Evolutionary conservation across 108 stramenopile genomes (phyloP), one percentile per base, ranked within the genome.

Genomic region (Cyclotella distinguenda): DNA sequence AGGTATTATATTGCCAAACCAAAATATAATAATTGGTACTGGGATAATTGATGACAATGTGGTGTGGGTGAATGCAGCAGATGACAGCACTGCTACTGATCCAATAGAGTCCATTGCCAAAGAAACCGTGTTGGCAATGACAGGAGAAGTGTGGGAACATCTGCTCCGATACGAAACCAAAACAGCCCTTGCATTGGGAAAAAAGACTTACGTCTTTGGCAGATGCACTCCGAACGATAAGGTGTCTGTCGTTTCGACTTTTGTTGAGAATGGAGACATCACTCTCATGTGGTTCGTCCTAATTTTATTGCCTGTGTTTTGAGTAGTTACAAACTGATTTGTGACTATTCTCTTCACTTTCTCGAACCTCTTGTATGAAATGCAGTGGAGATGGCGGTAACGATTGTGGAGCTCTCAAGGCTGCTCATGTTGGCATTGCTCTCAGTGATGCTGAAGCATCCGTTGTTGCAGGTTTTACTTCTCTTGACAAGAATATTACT

Each of bases 371-470:
- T 48, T 1, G 5, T 21, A 23, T 21, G 15, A 48, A 21, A 19
- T 19, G 15, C 47, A 44, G 58, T 50, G 86, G 86, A 27, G 86
- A 88, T 55, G 86, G 86, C n/a, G 82, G 82, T 10, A 88, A 88
- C 63, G 86, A 88, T 49, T 71, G 82, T 60, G 86, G 86, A 10
- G 84, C 84, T 3, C 58, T 88, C 0, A 84, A 82, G 53, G 65
- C 82, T 18, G 86, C 86, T 6, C 86, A 88, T 65, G 77, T 83
- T 16, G 86, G 86, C 16, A 61, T 89, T 43, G 85, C 88, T 30
- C 57, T 89, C 51, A 83, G 82, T 52, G 79, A 82, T 48, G 80
- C 84, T 0, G 88, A 89, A 40, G 88, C 88, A 8, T 77, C 74
- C 56, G 68, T 86, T 40, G 84, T 86, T 28, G 61, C 84, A 19